Base-by-base conservation (phyloP, 139 green algal species). In the Chlamydomonas schloesseri region DNA sequence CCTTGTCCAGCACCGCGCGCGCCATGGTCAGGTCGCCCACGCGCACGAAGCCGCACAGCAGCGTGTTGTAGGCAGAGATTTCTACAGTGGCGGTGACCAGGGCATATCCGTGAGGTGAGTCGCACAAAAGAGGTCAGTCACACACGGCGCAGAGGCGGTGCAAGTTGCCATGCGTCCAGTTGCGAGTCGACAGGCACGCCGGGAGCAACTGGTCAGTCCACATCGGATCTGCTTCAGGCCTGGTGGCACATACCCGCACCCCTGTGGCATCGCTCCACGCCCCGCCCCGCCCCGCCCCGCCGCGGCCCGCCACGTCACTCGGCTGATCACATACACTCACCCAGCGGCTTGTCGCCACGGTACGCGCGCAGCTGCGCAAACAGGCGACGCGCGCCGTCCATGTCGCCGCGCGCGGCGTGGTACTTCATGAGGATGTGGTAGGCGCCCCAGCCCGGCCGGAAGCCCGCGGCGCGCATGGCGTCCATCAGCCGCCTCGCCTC, bases 341-440 rank as follows among this genome's bases (percentile, higher is more conserved):
- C 78, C 46, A 65, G 78, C 42, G 46, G 88, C 33, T 29, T 28
- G 34, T 93, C 58, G 0, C 85, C 86, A 0, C 42, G 69, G 68
- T 86, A 86, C 17, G 64, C 31, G 21, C 76, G 73, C 91, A 97
- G 93, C 33, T 74, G 70, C 26, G 83, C 78, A 33, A 97, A 84
- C 20, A 91, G 28, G 33, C 72, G 34, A 2, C 82, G 64, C 80
- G 95, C 83, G 3, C 68, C 77, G 46, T 65, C 73, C 62, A 87
- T 73, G 71, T 93, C 77, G 6, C 77, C 88, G 3, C 79, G 83
- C 3, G 70, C 53, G 1, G 77, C 76, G 71, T 93, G 82, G 26
- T 87, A 89, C 28, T 93, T 93, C 36, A 97, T 83, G 71, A 97
- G 76, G 46, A 93, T 91, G 86, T 97, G 96, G 90, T 93, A 94